phyloP scores from a whole-genome alignment of 2,329 filamentous ascomycete species.

The Thelonectria rubi region DNA sequence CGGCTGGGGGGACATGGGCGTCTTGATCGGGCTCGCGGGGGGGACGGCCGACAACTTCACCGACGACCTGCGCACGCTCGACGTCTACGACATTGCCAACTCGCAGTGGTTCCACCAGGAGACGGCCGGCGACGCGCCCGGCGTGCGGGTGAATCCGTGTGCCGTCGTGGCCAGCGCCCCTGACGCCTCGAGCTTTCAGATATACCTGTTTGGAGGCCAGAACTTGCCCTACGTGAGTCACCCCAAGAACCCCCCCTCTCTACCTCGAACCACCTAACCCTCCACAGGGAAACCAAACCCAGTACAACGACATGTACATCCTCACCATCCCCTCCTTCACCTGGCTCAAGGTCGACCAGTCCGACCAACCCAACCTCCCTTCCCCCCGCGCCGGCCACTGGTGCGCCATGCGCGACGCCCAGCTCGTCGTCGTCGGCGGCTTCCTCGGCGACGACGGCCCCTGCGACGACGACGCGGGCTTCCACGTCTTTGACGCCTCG shows the following conservation, averaged over 20 bases:
- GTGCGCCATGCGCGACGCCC: conserved; percentile 66
- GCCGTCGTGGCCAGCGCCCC: conserved; percentile 69
- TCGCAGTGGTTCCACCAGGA: conserved; percentile 69
- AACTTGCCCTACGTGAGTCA: conserved; percentile 70
- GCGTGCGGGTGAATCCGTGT: conserved; percentile 66
- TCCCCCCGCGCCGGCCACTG: conserved; percentile 56
- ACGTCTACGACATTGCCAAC: conserved; percentile 73
- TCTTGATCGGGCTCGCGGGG: conserved; percentile 76
- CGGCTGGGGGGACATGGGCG: conserved; percentile 75
- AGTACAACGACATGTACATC: conserved; percentile 73
- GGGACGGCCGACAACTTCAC: conserved; percentile 75
- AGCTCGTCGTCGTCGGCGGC: conserved; percentile 72
- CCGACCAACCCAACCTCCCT: conserved; percentile 62
- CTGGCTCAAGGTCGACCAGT: conserved; percentile 66
- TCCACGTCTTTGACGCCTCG: conserved; percentile 78
- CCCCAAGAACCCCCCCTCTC: neutral
- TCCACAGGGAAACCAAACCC: conserved; percentile 55
- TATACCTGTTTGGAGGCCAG: conserved; percentile 83
- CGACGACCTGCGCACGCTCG: conserved; percentile 61
- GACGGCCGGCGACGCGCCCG: conserved; percentile 62
- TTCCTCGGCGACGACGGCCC: conserved; percentile 58
- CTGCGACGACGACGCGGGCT: conserved; percentile 68
- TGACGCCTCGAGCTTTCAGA: conserved; percentile 78
- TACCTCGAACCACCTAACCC: neutral
- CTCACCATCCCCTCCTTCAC: conserved; percentile 69